A percentile compares a stretch with the other conserved stretches of the same genome.
Conservation (phyloP, 1,284 basidiomycete genomes). For the Fistulinella staudtii region DNA sequence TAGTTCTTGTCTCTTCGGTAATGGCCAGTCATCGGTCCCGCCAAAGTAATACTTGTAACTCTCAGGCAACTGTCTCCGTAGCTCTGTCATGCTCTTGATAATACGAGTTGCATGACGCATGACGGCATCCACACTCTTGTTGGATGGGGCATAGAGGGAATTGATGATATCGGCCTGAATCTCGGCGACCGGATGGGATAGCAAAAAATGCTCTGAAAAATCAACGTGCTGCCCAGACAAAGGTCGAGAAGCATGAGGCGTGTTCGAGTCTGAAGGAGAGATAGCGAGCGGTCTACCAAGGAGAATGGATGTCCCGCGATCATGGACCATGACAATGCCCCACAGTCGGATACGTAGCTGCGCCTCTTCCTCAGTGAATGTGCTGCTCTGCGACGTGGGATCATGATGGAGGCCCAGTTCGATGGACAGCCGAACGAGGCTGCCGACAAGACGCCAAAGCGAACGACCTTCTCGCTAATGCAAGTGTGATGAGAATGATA, state of each 20-base stretch:
- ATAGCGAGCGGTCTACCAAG: slow-evolving; percentile 81
- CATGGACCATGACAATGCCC: slow-evolving; percentile 77
- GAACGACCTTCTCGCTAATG: slow-evolving; percentile 74
- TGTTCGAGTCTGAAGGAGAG: slow-evolving; percentile 70
- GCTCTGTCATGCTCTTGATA: slow-evolving; percentile 67
- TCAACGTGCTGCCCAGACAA: slow-evolving; percentile 39
- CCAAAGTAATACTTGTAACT: slow-evolving; percentile 67
- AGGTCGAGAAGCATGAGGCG: slow-evolving; percentile 58
- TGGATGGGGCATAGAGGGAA: slow-evolving; percentile 70
- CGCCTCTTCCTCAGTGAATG: slow-evolving; percentile 70
- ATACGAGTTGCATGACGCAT: slow-evolving; percentile 74
- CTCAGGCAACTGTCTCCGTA: slow-evolving; percentile 61
- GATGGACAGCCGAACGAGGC: slow-evolving; percentile 70
- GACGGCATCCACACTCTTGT: slow-evolving; percentile 60
- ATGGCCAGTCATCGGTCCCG: slow-evolving; percentile 66
- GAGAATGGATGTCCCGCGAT: slow-evolving; percentile 78
- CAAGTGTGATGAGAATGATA: slow-evolving; percentile 3
- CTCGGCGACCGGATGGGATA: slow-evolving; percentile 66
- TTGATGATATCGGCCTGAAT: slow-evolving; percentile 85
- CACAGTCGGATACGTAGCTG: slow-evolving; percentile 74
- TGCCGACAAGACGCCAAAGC: slow-evolving; percentile 79
- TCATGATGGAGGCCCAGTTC: slow-evolving; percentile 82
- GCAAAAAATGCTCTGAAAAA: slow-evolving; percentile 66
- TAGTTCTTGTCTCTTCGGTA: slow-evolving; percentile 59
- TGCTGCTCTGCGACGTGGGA: slow-evolving; percentile 59